Base-by-base conservation (phyloP, 257 asterid genomes). In the Ilex aquifolium region DNA sequence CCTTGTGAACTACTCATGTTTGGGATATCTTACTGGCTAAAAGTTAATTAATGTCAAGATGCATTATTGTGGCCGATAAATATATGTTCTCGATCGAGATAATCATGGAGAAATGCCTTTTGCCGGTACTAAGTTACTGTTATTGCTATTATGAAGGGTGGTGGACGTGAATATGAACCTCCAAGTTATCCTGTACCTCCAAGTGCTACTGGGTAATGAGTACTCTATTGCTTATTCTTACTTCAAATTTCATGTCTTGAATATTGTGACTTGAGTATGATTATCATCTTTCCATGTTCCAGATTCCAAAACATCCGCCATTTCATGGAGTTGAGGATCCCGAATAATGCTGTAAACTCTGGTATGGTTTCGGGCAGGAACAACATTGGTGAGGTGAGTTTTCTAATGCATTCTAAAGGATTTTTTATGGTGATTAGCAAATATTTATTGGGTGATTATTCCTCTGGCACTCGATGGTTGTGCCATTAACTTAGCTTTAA, bases 101-200 rank as follows among this genome's bases (percentile, higher is more conserved):
- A 4, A 11, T 49, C 4, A 11, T 3, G 10, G n/a, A 36, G 42
- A 36, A 36, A 36, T 36, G 5, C 27, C 42, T 36, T 8, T 36
- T 36, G 42, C 5, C 8, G 42, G 5, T 36, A 36, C 15, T 53
- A 7, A 53, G 6, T 53, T 53, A 53, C 15, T 17, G 5, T 53
- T 53, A 17, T 7, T 53, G 5, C 57, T 75, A 57, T 65, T 75
- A 53, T 70, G 64, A 80, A 89, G 96, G 93, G 71, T 62, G 77
- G 75, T 72, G 64, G 69, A 65, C 80, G 70, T 71, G 95, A 82
- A 61, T 83, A 71, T 65, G 86, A 82, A 53, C 73, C 75, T 71
- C 83, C 87, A 59, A 67, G 83, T 54, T 84, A 72, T 77, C 79
- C 73, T 30, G 80, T 44, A 65, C 87, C 79, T 74, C 78, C 87